Base-by-base conservation (phyloP, 768 basidiomycete genomes). In the Rhizopogon roseolus region DNA sequence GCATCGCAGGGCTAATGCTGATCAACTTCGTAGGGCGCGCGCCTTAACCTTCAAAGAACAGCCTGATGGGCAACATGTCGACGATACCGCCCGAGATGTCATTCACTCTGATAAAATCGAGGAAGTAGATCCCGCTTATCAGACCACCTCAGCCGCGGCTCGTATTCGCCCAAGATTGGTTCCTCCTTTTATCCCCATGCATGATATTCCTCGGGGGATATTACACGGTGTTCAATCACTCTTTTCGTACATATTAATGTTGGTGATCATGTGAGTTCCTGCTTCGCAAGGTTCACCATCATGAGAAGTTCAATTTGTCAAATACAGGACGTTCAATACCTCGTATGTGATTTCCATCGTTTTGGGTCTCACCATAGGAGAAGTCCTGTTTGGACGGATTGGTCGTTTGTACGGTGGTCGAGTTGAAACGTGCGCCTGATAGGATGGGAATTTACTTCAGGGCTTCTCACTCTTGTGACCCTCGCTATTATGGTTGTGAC, bases 241-340 rank as follows among this genome's bases (percentile, higher is more conserved):
- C 19, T 61, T 94, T 19, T 71, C 71, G 25, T 95, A 90, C 60
- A 59, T 75, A 5, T 77, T 95, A 53, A 95, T 96, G 93, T 67
- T 93, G 64, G 82, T 80, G 8, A 77, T 90, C 61, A 92, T 93
- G 90, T 91, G 68, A 69, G 85, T 41, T 44, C 34, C 9, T 32
- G 29, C 29, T 10, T 32, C 7, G n/a, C 40, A 46, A 38, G n/a
- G 9, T 11, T 22, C 42, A 16, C 16, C 17, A 39, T 56, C 29
- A 38, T 49, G 11, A 43, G 25, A 4, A 27, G 52, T 3, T 62
- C 32, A 40, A 38, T 34, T 62, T 58, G 63, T 22, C 44, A 22
- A 50, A 38, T 37, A 9, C 63, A 95, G 92, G 93, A 88, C 88
- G 6, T 94, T 88, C 71, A 84, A 93, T 59, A 85, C 79, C 5